Evolutionary conservation across 257 asterid species (phyloP), one percentile per base, ranked within the genome.

Genomic region (Fraxinus pennsylvanica): DNA sequence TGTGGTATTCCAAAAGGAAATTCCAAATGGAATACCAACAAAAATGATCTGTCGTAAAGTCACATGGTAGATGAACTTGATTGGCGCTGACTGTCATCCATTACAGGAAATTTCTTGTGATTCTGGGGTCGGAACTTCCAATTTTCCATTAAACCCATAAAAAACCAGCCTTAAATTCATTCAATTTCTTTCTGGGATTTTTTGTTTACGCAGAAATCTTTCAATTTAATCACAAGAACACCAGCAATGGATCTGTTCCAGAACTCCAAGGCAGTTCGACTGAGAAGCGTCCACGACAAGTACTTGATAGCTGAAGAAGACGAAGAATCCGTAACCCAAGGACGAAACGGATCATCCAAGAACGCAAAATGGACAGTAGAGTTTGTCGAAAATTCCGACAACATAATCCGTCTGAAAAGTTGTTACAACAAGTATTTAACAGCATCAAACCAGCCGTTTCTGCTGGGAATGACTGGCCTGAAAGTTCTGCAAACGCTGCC

Each of bases 381-480:
- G 68, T 78, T 86, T 80, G 89, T 88, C 15, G 84, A 80, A 0
- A 75, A 54, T 75, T 76, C 86, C 79, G 85, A 82, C 76, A 76
- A 83, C 33, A 76, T 80, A 0, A 82, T 92, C 86, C 91, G 96
- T 1, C 90, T 92, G 69, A 83, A 83, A 81, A 88, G 94, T 85
- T 87, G 91, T 80, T 87, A 88, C 82, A 87, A 87, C 68, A 90
- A 88, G 86, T 92, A 89, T 84, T 71, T 92, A 0, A 92, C 96
- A 27, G 96, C 97, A 66, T 85, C 97, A 0, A 89, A 90, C 30
- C 88, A 78, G 52, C 85, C 94, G n/a, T 92, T 86, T 52, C 89
- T 92, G 1, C 86, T 96, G 8, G 97, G 99, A 10, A 84, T 90
- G 96, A 93, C 99, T 0, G 98, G 98, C 6, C 84, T 85, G 33